Evolutionary conservation across 1,284 basidiomycete species (phyloP).

Genomic region (Cutaneotrichosporon sp.): DNA sequence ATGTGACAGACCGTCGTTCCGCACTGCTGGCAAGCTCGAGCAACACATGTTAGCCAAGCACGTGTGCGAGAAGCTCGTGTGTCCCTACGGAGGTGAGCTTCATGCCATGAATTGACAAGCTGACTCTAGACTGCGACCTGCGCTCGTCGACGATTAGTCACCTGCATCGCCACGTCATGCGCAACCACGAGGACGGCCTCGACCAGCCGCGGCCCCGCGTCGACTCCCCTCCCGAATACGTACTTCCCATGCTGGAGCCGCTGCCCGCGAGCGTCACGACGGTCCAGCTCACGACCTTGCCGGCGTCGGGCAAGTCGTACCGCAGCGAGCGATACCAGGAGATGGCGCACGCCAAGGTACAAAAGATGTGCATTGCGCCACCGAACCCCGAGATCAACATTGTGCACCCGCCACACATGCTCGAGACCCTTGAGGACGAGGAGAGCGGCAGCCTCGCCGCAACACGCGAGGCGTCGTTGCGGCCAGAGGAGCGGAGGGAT

Average conservation of each 20-base stretch:
- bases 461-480: neutral
- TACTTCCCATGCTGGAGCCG: neutral
- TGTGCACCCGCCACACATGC: conserved; percentile 36
- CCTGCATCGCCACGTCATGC: conserved; percentile 34
- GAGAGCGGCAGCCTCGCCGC: neutral
- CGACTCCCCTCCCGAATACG: conserved; percentile 19
- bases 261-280: conserved; percentile 25
- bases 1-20: conserved; percentile 40
- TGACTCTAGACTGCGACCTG: conserved; percentile 28
- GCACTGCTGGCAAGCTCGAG: conserved; percentile 20
- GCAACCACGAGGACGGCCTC: conserved; percentile 26
- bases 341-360: conserved; percentile 26
- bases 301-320: conserved; percentile 22
- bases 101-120: neutral
- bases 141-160: conserved; percentile 33
- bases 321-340: conserved; percentile 19
- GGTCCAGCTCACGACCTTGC: conserved; percentile 34
- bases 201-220: conserved; percentile 28
- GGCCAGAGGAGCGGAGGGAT: too few species aligned
- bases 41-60: conserved; percentile 42
- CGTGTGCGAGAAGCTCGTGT: conserved; percentile 30
- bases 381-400: conserved; percentile 34
- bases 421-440: conserved; percentile 16
- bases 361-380: conserved; percentile 29
- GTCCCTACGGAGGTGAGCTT: conserved; percentile 29